A percentile compares a stretch with the other conserved stretches of the same genome.
Evolutionary conservation across 371 early-diverging fungal species (phyloP).

Genomic region (Phascolomyces articulosus): DNA sequence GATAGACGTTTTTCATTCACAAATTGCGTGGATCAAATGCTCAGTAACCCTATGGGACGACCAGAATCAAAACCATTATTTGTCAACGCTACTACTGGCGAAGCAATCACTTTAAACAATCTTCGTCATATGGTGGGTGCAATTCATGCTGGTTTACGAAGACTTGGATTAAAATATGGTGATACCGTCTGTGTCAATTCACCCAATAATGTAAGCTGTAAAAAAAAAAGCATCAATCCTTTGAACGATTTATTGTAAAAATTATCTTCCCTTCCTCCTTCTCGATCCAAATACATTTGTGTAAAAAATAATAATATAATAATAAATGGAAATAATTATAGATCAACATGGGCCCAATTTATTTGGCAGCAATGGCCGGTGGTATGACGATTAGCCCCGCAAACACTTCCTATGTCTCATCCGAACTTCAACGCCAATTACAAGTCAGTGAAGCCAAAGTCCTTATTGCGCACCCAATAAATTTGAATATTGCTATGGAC

Average conservation of each 20-base stretch:
- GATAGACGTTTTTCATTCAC: conserved; percentile 4
- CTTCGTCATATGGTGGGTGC: neutral
- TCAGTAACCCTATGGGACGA: conserved; percentile 7
- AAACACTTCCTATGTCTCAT: conserved; percentile 69
- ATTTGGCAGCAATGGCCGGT: conserved; percentile 22
- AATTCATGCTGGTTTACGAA: conserved; percentile 16
- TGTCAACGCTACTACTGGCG: conserved; percentile 21
- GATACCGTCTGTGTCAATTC: conserved; percentile 18
- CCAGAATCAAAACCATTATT: conserved; percentile 14
- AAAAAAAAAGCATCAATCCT: neutral
- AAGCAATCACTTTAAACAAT: conserved; percentile 11
- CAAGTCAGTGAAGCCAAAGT: conserved; percentile 60
- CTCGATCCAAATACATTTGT: no score
- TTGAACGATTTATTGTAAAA: no score
- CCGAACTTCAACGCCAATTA: conserved; percentile 72
- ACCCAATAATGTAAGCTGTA: conserved; percentile 20
- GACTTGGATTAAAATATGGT: conserved; percentile 18
- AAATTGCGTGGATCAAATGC: conserved; percentile 7
- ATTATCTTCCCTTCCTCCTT: no score
- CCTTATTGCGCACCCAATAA: conserved; percentile 46
- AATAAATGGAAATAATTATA: neutral
- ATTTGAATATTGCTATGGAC: conserved; percentile 44
- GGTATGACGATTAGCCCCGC: conserved; percentile 56
- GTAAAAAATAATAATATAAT: no score
- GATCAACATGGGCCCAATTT: conserved; percentile 23